Percentiles rank a stretch among this genome's conserved stretches.
phyloP scores from a whole-genome alignment of 805 yeast genomes.

The Metschnikowia sp. region DNA sequence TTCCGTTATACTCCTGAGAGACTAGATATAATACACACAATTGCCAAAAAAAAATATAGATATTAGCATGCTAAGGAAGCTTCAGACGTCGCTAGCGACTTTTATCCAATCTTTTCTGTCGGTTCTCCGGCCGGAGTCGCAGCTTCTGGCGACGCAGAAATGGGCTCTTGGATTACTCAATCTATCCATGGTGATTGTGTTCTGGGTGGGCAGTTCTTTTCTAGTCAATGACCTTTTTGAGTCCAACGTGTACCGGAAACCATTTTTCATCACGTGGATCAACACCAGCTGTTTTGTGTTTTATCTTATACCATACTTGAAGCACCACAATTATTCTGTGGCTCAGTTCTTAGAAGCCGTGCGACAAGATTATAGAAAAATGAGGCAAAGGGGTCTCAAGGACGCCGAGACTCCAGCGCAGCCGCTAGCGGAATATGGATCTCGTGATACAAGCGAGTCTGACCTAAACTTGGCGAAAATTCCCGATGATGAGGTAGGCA shows the following conservation, averaged over 20 bases:
- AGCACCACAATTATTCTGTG: conserved; percentile 25
- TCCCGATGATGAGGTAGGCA: conserved; percentile 25
- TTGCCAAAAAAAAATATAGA: too few species aligned
- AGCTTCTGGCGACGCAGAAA: conserved; percentile 32
- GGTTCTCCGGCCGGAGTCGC: conserved; percentile 16
- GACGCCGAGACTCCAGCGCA: conserved; percentile 4
- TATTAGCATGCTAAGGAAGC: conserved; percentile 11
- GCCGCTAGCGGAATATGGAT: conserved; percentile 12
- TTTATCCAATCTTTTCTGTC: conserved; percentile 12
- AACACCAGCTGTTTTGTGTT: conserved; percentile 83
- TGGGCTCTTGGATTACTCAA: conserved; percentile 81
- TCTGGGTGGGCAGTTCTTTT: conserved; percentile 92
- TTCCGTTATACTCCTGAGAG: not conserved
- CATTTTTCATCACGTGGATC: conserved; percentile 87
- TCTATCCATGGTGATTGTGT: conserved; percentile 68
- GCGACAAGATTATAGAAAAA: conserved; percentile 21
- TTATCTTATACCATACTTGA: conserved; percentile 63
- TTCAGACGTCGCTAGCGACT: conserved; percentile 12
- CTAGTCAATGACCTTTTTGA: conserved; percentile 75
- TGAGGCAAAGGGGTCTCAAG: not conserved
- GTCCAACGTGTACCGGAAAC: conserved; percentile 71
- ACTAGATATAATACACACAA: too few species aligned
- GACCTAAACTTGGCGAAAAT: conserved; percentile 6
- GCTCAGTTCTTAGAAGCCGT: conserved; percentile 22
- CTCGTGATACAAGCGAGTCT: conserved; percentile 7